Base-by-base conservation (phyloP, 2,329 filamentous ascomycete species). In the Colletotrichum limetticola region DNA sequence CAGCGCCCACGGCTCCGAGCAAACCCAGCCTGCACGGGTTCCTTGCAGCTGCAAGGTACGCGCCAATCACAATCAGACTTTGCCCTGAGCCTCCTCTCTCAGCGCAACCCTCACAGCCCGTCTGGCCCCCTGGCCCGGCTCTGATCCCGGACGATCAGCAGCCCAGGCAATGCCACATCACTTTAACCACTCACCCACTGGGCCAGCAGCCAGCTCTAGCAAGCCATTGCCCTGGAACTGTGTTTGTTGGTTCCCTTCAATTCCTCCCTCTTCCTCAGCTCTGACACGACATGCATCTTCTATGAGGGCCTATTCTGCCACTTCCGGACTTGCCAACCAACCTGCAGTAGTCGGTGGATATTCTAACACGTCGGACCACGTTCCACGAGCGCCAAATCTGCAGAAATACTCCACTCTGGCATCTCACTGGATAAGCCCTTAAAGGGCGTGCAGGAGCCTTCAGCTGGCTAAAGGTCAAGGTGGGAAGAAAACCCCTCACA, bases 141-240 rank as follows among this genome's bases (percentile, higher is more conserved):
- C 63, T 74, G 64, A 68, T 74, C 74, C 73, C 69, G 73, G 74
- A 68, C 64, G 74, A 75, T 75, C 68, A 75, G 68, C 53, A 59
- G 69, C 60, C 59, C 66, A 60, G 59, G 66, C 71, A 71, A 61
- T 71, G 56, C 66, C 66, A 72, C 71, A 70, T 71, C 71, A 65
- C 30, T 30, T 30, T 7, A 46, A 26, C 68, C 37, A 35, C 32
- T 35, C 11, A 35, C 32, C 32, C 32, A 58, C 32, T 16, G 16
- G 24, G 30, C n/a, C 26, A 63, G 26, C 60, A 30, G 46, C 49
- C 61, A 65, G 7, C 22, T 57, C 52, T 24, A 28, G 52, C 24
- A 5, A 64, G n/a, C 49, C 22, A 42, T 42, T 12, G 52, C 37
- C 37, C 4, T 42, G 30, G 42, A n/a, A 8, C 19, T 9, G 19